These are phyloP conservation scores for Fusarium sororula DNA, from an alignment of 2,329 filamentous ascomycete species.

Conservation along the genomic window DNA sequence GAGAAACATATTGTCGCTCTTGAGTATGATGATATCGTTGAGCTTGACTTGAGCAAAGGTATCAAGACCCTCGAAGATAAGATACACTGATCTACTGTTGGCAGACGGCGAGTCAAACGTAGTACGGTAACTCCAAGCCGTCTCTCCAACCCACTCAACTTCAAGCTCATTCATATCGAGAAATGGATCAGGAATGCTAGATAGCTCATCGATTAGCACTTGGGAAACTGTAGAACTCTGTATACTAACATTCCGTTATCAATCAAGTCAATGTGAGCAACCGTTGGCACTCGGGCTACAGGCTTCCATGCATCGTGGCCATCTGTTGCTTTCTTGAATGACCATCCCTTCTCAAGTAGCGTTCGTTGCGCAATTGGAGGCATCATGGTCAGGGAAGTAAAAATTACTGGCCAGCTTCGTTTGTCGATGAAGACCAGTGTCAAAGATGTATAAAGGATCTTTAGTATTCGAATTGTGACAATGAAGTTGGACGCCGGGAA, in stretches of 20 bases:
- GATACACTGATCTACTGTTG: neutral
- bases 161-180: neutral
- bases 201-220: neutral
- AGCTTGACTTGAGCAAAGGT: neutral
- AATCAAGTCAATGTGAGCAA: constrained; percentile 15
- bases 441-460: no score
- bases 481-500: neutral
- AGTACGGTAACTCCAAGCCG: neutral
- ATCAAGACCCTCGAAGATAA: neutral
- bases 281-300: constrained; percentile 12
- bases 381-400: neutral
- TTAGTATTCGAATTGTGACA: fast-evolving
- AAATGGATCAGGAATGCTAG: neutral
- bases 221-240: fast-evolving
- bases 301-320: neutral
- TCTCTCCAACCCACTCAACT: neutral
- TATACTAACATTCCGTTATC: constrained; percentile 10
- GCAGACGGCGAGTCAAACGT: neutral
- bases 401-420: neutral
- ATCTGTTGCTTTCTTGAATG: neutral
- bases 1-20: constrained; percentile 2
- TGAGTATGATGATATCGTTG: neutral
- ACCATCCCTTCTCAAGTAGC: neutral
- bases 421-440: no score
- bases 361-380: neutral